Conservation (phyloP, 225 moss, liverwort and hornwort species). For the Climacium dendroides region DNA sequence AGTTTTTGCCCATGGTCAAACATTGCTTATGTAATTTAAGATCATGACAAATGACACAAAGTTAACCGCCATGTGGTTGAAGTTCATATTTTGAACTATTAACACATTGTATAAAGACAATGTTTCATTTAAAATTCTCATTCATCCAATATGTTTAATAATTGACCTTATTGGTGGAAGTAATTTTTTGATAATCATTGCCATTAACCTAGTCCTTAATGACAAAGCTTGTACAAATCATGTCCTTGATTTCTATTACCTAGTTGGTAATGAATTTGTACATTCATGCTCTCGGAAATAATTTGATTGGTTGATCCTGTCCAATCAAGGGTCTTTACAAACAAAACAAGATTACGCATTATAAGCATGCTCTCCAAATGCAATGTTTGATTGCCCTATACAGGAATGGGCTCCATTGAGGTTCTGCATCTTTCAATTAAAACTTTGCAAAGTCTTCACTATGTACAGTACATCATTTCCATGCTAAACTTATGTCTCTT, state of each 20-base stretch:
- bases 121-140: background rate
- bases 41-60: background rate
- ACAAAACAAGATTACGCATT: background rate
- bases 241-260: background rate
- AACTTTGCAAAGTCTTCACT: background rate
- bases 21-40: background rate
- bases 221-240: background rate
- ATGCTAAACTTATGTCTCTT: background rate
- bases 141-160: too few species aligned
- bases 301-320: background rate
- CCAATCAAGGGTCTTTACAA: too few species aligned
- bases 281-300: too few species aligned
- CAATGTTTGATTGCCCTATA: background rate
- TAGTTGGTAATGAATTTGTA: fast-evolving
- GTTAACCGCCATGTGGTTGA: fast-evolving
- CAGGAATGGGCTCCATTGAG: background rate
- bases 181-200: background rate
- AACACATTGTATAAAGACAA: too few species aligned
- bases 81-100: background rate
- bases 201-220: background rate
- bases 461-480: background rate
- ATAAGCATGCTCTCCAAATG: background rate
- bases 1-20: too few species aligned
- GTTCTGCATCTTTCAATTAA: background rate
- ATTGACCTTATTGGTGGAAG: background rate